These are phyloP conservation scores for Talinum fruticosum DNA, from an alignment of 148 eudicot genomes.

Conservation along the genomic window DNA sequence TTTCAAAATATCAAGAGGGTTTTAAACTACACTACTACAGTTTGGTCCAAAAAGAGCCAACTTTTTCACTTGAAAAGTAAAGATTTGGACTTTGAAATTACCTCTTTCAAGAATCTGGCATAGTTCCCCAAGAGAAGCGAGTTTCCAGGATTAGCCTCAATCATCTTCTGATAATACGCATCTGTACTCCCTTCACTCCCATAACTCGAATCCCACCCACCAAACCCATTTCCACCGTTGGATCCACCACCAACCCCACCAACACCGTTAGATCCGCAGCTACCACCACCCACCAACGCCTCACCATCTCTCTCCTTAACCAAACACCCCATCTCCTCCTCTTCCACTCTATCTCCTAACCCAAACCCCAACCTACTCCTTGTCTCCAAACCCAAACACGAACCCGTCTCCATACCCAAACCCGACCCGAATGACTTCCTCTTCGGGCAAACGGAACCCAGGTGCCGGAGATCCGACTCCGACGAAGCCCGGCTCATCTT, in stretches of 20 bases:
- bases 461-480: conserved; percentile 37
- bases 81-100: conserved; percentile 2
- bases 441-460: conserved; percentile 15
- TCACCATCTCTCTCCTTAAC: conserved; percentile 15
- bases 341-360: conserved; percentile 12
- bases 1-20: too few species aligned
- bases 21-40: not conserved
- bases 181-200: conserved; percentile 31
- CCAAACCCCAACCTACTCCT: conserved; percentile 24
- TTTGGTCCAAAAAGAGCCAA: not conserved
- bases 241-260: conserved; percentile 25
- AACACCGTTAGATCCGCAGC: conserved; percentile 11
- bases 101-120: conserved; percentile 60
- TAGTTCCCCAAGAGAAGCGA: conserved; percentile 49
- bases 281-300: conserved; percentile 4
- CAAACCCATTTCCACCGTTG: conserved; percentile 31
- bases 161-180: conserved; percentile 49
- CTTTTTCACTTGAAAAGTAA: not conserved
- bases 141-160: conserved; percentile 65
- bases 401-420: not conserved
- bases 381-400: conserved; percentile 24
- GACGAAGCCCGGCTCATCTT: conserved; percentile 35
- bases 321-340: conserved; percentile 6
- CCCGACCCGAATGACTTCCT: conserved; percentile 13
- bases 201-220: conserved; percentile 23